phyloP scores from a whole-genome alignment of 2,329 filamentous ascomycete species.

The Exophiala phaeomuriformis region DNA sequence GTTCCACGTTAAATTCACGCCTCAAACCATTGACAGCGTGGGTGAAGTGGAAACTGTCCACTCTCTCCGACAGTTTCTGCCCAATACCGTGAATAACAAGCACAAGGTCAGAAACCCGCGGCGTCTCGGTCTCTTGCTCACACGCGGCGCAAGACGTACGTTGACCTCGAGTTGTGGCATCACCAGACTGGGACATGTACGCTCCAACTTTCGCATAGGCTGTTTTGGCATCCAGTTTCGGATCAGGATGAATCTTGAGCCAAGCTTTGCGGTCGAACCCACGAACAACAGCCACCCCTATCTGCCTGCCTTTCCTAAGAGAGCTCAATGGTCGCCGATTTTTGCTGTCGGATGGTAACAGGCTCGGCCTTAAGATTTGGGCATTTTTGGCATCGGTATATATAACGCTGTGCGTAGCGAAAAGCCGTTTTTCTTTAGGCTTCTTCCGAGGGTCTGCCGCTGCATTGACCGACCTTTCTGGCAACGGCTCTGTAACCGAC shows the following conservation, averaged over 20 bases:
- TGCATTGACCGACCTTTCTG: slow-evolving; percentile 17
- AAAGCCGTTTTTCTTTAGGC: slow-evolving; percentile 40
- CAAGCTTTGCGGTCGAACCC: slow-evolving; percentile 76
- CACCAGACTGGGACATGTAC: slow-evolving; percentile 26
- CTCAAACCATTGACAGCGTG: slow-evolving; percentile 90
- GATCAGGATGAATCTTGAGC: slow-evolving; percentile 61
- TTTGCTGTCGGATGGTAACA: slow-evolving; percentile 79
- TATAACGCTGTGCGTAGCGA: slow-evolving; percentile 71
- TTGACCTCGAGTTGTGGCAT: slow-evolving; percentile 22
- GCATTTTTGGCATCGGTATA: slow-evolving; percentile 72
- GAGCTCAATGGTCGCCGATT: slow-evolving; percentile 72
- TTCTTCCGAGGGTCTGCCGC: slow-evolving; percentile 20
- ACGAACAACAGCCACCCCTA: slow-evolving; percentile 81
- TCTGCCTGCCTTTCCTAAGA: slow-evolving; percentile 71
- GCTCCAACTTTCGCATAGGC: slow-evolving; percentile 33
- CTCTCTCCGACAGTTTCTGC: slow-evolving; percentile 87
- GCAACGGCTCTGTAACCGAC: slow-evolving; percentile 3
- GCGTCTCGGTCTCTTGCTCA: slow-evolving; percentile 49
- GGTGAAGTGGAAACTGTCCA: slow-evolving; percentile 96
- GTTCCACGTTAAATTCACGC: slow-evolving; percentile 75
- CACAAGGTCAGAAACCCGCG: slow-evolving; percentile 75
- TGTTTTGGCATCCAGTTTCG: slow-evolving; percentile 36
- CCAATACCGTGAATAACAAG: slow-evolving; percentile 93
- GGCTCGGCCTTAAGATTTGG: slow-evolving; percentile 76
- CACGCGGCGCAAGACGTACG: slow-evolving; percentile 50